These are phyloP conservation scores for Schizothecium vesticola DNA, from an alignment of 495 filamentous ascomycete genomes.

Conservation along the genomic window DNA sequence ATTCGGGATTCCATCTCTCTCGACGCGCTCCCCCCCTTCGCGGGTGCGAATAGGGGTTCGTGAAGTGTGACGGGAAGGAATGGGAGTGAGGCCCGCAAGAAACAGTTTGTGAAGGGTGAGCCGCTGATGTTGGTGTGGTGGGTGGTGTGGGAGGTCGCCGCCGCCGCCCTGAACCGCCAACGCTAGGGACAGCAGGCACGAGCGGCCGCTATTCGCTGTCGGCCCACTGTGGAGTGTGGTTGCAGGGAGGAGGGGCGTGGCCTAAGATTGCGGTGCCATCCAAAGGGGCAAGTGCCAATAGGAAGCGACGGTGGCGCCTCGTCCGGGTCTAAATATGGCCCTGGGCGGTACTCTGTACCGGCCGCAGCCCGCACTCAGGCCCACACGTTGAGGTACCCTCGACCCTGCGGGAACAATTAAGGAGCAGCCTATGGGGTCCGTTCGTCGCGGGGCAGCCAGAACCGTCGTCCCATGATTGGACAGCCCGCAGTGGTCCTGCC, in stretches of 20 bases:
- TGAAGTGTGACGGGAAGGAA: background rate
- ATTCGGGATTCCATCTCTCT: background rate
- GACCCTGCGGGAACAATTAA: slow-evolving; percentile 13
- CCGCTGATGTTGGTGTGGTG: no score
- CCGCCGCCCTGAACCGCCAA: slow-evolving; percentile 4
- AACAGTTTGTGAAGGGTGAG: background rate
- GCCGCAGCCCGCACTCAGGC: background rate
- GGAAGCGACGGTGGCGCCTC: slow-evolving; percentile 22
- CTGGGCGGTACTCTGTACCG: slow-evolving; percentile 16
- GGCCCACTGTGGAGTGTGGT: slow-evolving; percentile 6
- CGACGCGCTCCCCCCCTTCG: background rate
- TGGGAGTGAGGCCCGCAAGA: background rate
- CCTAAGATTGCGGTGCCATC: slow-evolving; percentile 15
- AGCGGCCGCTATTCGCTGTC: slow-evolving; percentile 10
- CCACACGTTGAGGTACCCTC: background rate
- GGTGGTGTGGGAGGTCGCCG: no score
- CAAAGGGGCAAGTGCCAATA: slow-evolving; percentile 24
- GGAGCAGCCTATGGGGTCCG: slow-evolving; percentile 9
- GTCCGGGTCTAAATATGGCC: slow-evolving; percentile 22
- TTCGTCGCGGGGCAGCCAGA: background rate
- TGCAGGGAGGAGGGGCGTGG: slow-evolving; percentile 12
- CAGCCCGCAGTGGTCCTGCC: slow-evolving; percentile 5
- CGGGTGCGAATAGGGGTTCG: background rate
- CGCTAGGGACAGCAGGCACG: slow-evolving; percentile 5
- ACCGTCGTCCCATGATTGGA: slow-evolving; percentile 6